Evolutionary conservation across 768 basidiomycete species (phyloP), one percentile per base, ranked within the genome.

Genomic region (Lactifluus pinguis): DNA sequence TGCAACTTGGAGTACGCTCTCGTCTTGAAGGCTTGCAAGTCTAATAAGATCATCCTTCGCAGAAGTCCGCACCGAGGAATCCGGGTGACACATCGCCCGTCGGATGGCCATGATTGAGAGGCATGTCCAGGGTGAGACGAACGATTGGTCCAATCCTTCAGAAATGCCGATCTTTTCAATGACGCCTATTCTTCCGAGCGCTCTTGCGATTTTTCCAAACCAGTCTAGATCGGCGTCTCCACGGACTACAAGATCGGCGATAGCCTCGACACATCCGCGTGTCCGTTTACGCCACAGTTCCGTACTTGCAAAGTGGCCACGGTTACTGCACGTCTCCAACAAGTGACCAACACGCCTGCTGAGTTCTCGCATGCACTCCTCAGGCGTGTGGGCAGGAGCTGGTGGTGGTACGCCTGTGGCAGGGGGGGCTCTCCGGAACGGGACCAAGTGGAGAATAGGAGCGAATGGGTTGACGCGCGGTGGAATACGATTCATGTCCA

Each of bases 271-370:
- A 32, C 56, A 57, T 9, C 55, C 55, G 13, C 60, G 54, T 13
- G 60, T 54, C 4, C 55, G 60, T 29, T 47, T 55, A 38, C 60
- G 60, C 15, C 54, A 49, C 2, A 48, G 30, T 14, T 54, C 50
- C 9, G 45, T 41, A 38, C 29, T 55, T 10, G 39, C 9, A 17
- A 61, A 55, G 30, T 25, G 30, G 14, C 49, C 49, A 15, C 29
- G 41, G 15, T 61, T 41, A 6, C 9, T 45, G 54, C 54, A 61
- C 11, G 60, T 51, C 60, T 56, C 49, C 17, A 61, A 39, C n/a
- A 56, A 34, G 15, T 30, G 60, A 4, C n/a, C 55, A 4, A 61
- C 44, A 36, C 49, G 49, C 6, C 49, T 49, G 49, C 60, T 55
- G 5, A 61, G 60, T 8, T 56, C 55, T 6, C 29, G 36, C 6